Evolutionary conservation across 2,329 filamentous ascomycete species (phyloP), one percentile per base, ranked within the genome.

Genomic region (Albifimbria verrucaria): DNA sequence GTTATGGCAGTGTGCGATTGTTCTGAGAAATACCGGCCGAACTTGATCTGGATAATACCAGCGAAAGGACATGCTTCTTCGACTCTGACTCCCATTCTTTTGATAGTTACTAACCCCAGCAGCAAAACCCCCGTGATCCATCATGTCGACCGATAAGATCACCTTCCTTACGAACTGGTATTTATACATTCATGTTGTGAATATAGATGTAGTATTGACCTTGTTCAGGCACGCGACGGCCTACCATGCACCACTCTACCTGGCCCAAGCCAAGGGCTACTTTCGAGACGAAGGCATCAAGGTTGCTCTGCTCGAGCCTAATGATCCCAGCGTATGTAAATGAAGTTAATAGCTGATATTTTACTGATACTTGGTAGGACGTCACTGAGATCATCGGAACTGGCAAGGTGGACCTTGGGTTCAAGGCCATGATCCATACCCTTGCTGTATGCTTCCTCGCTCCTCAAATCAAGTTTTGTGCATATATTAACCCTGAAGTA

Each of bases 41-140:
- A 90, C 87, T 90, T 90, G 87, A 89, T 88, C 86, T 88, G 85
- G 84, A 86, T 87, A 89, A 89, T 89, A 80, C 86, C 86, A 89
- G 87, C 87, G 88, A 86, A 90, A 90, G 87, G 84, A 90, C 83
- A 86, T 90, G 87, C 87, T 87, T 87, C 82, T 83, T 83, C 79
- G 74, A 64, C 58, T 70, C 68, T 69, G 65, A 55, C 56, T 65
- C 54, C 53, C 21, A 47, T 46, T 50, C 63, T 65, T 62, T 55
- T 53, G 50, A 51, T 62, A 62, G 66, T 63, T 67, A 76, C 78
- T 83, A 70, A 83, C 76, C 65, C 61, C 57, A 59, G 63, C 66
- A 83, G 76, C 68, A 65, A 66, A 62, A 48, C 58, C 70, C 74
- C 69, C 75, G 69, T 67, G 70, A 64, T 68, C 75, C n/a, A 81